phyloP scores from a whole-genome alignment of 768 basidiomycete species.

The Russula ochroleuca region DNA sequence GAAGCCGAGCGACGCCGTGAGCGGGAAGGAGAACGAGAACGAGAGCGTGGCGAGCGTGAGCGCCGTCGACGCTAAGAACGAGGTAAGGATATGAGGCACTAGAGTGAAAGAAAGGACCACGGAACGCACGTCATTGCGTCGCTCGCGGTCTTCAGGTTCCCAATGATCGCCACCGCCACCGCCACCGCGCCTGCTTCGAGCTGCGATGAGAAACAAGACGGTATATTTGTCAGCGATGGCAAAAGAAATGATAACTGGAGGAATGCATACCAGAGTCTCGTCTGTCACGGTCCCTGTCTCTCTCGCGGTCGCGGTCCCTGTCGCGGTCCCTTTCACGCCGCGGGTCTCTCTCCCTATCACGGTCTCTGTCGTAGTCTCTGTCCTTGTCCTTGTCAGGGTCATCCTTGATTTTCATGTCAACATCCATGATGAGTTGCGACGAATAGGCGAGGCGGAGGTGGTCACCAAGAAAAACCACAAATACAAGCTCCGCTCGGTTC shows the following conservation, averaged over 20 bases:
- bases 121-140: constrained; percentile 57
- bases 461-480: neutral
- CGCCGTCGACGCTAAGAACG: constrained; percentile 23
- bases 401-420: constrained; percentile 78
- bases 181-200: constrained; percentile 41
- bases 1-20: constrained; percentile 66
- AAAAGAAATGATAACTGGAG: neutral
- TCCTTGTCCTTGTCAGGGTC: constrained; percentile 62
- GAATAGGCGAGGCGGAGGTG: neutral
- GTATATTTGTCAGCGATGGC: constrained; percentile 10
- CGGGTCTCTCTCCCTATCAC: constrained; percentile 46
- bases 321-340: constrained; percentile 47
- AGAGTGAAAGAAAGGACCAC: neutral
- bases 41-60: constrained; percentile 47
- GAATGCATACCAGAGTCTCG: constrained; percentile 53
- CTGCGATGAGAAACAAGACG: constrained; percentile 35
- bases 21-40: constrained; percentile 60
- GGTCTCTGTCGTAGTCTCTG: constrained; percentile 42
- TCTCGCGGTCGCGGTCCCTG: constrained; percentile 36
- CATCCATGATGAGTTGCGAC: constrained; percentile 49
- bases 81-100: neutral
- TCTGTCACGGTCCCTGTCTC: constrained; percentile 46
- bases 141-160: constrained; percentile 70
- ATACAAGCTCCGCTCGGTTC: constrained; percentile 10
- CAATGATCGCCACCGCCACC: constrained; percentile 65